A percentile compares a stretch with the other conserved stretches of the same genome.
phyloP scores from a whole-genome alignment of 139 green algal genomes.

The Coccomyxa sp. region DNA sequence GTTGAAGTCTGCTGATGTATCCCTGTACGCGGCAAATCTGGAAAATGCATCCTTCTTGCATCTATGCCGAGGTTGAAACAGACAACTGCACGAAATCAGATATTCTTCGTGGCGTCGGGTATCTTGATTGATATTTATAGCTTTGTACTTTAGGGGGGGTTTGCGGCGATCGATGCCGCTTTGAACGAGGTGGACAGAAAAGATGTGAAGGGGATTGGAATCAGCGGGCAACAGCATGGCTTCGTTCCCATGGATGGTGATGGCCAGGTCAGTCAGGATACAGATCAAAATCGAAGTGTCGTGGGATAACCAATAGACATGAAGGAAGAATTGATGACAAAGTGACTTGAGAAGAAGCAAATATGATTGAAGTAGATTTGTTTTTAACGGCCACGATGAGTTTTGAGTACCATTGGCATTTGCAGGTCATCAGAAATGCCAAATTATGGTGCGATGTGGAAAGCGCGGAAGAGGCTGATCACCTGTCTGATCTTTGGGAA shows the following conservation, averaged over 20 bases:
- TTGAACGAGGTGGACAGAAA: conserved; percentile 11
- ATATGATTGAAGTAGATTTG: not conserved
- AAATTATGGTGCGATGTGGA: conserved; percentile 90
- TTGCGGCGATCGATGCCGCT: conserved; percentile 11
- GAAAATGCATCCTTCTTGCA: no score
- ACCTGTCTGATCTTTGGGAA: conserved; percentile 51
- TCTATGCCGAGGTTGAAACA: no score
- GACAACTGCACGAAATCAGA: not conserved
- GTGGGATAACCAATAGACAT: no score
- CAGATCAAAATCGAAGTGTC: no score
- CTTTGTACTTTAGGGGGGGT: conserved; percentile 13
- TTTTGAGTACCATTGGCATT: not conserved
- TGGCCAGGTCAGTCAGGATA: conserved; percentile 13
- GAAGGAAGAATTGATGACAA: no score
- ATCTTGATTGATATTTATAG: no score
- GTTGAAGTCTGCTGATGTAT: no score
- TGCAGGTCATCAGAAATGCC: conserved; percentile 45
- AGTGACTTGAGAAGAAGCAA: no score
- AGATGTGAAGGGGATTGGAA: conserved; percentile 54
- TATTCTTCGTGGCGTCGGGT: not conserved
- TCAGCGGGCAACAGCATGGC: conserved; percentile 89
- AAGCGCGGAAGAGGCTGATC: conserved; percentile 56
- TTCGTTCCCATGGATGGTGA: conserved; percentile 67
- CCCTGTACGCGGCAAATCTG: no score
- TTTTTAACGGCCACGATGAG: not conserved